These are phyloP conservation scores for Boletus subparvulus DNA, from an alignment of 768 basidiomycete species.

Conservation along the genomic window DNA sequence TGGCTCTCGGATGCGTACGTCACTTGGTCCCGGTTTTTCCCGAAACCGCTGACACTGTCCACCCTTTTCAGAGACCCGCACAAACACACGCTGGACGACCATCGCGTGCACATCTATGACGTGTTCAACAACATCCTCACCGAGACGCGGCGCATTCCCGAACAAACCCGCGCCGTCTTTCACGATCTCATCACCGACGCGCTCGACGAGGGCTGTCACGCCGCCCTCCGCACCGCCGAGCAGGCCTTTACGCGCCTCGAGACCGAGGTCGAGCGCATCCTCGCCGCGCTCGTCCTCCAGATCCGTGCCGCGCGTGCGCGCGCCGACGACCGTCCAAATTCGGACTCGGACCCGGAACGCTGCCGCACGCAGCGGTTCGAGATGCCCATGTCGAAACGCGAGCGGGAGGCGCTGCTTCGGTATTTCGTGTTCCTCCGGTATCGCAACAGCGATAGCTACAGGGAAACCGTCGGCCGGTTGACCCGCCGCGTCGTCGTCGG, in stretches of 20 bases:
- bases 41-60: not conserved
- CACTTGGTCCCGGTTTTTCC: not conserved
- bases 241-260: slow-evolving; percentile 45
- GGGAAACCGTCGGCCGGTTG: slow-evolving; percentile 34
- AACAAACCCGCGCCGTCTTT: slow-evolving; percentile 39
- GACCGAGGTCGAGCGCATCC: slow-evolving; percentile 38
- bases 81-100: slow-evolving; percentile 34
- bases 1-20: slow-evolving; percentile 48
- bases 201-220: slow-evolving; percentile 37
- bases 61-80: slow-evolving; percentile 21
- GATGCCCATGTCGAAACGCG: slow-evolving; percentile 20
- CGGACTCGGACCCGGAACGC: not conserved
- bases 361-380: slow-evolving; percentile 17
- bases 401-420: slow-evolving; percentile 42
- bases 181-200: slow-evolving; percentile 38
- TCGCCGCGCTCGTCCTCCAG: slow-evolving; percentile 36
- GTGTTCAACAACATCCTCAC: slow-evolving; percentile 50
- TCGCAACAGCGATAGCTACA: slow-evolving; percentile 51
- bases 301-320: slow-evolving; percentile 22
- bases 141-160: slow-evolving; percentile 43
- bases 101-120: slow-evolving; percentile 51
- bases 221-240: slow-evolving; percentile 43
- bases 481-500: slow-evolving; percentile 27
- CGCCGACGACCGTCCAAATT: not conserved
- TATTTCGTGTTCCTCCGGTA: slow-evolving; percentile 60